phyloP scores from a whole-genome alignment of 2,329 filamentous ascomycete genomes.

The Colletotrichum tanaceti region DNA sequence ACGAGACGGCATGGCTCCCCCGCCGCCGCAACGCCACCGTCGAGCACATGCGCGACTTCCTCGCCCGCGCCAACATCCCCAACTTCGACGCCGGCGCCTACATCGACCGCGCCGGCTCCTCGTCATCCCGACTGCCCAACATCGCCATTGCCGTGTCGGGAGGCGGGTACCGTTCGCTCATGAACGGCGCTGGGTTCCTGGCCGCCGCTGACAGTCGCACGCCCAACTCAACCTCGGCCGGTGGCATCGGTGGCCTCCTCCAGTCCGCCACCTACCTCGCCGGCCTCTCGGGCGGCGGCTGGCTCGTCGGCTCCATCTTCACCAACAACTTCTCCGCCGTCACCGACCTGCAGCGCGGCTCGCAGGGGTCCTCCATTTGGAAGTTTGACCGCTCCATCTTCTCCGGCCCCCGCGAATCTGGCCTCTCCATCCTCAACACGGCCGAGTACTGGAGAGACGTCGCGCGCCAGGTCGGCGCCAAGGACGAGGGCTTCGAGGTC shows the following conservation, averaged over 20 bases:
- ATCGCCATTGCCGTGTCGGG: conserved; percentile 84
- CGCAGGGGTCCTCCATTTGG: conserved; percentile 51
- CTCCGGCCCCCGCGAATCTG: conserved; percentile 52
- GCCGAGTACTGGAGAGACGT: conserved; percentile 52
- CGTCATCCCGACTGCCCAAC: conserved; percentile 68
- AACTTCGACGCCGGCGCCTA: conserved; percentile 82
- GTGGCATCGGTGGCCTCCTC: conserved; percentile 82
- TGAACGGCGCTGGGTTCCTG: conserved; percentile 84
- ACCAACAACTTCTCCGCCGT: conserved; percentile 86
- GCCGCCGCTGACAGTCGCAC: conserved; percentile 84
- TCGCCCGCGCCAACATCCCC: conserved; percentile 78
- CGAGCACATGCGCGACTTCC: conserved; percentile 78
- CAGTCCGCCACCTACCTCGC: conserved; percentile 85
- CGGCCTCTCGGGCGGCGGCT: conserved; percentile 84
- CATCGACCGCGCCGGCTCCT: conserved; percentile 73
- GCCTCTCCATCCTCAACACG: conserved; percentile 47
- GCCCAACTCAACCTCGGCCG: conserved; percentile 65
- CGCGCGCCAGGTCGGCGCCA: conserved; percentile 50
- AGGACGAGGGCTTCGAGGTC: conserved; percentile 59
- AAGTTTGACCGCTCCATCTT: conserved; percentile 57
- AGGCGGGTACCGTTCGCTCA: conserved; percentile 87
- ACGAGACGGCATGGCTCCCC: conserved; percentile 80
- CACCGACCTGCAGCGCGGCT: conserved; percentile 62
- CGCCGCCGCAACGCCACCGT: conserved; percentile 79
- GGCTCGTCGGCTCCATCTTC: conserved; percentile 85